A percentile compares a stretch with the other conserved stretches of the same genome.
Conservation (phyloP, 1,139 yeast genomes). For the Geotrichum restrictum region DNA sequence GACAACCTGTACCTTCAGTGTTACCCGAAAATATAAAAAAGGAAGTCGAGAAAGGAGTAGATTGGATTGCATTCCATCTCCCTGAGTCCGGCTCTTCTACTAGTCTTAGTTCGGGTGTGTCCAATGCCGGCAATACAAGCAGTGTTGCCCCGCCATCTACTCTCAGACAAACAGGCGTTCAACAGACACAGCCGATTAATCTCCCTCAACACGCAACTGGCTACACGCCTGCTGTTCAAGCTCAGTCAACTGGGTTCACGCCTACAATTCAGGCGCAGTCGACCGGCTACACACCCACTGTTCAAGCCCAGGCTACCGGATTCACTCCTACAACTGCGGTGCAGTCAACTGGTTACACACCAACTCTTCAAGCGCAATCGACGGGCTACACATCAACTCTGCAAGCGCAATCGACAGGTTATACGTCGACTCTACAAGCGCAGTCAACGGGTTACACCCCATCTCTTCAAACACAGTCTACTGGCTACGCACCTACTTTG, state of each 20-base stretch:
- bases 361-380: conserved; percentile 27
- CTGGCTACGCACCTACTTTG: conserved; percentile 34
- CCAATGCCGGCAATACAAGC: background rate
- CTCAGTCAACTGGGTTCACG: conserved; percentile 41
- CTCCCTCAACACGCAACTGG: conserved; percentile 43
- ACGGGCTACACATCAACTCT: conserved; percentile 41
- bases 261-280: conserved; percentile 20
- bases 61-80: conserved; percentile 74
- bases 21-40: conserved; percentile 70
- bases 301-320: conserved; percentile 44
- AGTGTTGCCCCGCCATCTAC: conserved; percentile 20
- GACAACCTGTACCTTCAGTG: conserved; percentile 67
- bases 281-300: conserved; percentile 35
- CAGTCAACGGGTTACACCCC: conserved; percentile 36
- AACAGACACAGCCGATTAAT: conserved; percentile 21
- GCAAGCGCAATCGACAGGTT: conserved; percentile 42
- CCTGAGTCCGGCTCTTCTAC: conserved; percentile 51
- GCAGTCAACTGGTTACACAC: conserved; percentile 29
- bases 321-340: conserved; percentile 19
- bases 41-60: conserved; percentile 84
- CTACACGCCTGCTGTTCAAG: conserved; percentile 29
- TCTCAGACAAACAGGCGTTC: conserved; percentile 41
- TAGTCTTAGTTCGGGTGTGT: conserved; percentile 7
- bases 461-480: conserved; percentile 39
- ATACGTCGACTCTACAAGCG: conserved; percentile 35